Percentiles rank a stretch among this genome's conserved stretches.
These are phyloP conservation scores for Striga asiatica DNA, from an alignment of 257 asterid genomes.

Conservation along the genomic window DNA sequence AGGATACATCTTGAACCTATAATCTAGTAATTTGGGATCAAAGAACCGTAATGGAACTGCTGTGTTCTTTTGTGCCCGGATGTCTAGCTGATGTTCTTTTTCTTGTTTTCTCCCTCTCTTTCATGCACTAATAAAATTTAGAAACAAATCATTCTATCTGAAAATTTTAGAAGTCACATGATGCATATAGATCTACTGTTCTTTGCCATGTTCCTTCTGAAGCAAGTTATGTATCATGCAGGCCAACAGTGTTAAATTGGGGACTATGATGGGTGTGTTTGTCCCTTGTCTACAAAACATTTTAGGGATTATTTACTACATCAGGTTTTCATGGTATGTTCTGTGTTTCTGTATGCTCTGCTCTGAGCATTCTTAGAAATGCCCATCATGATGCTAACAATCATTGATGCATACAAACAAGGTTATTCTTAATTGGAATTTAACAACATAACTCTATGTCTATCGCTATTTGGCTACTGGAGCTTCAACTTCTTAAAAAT, in stretches of 20 bases:
- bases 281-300: slow-evolving; percentile 96
- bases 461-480: not conserved
- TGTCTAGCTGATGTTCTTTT: no score
- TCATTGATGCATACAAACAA: not conserved
- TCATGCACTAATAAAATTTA: no score
- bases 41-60: no score
- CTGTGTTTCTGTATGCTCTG: slow-evolving; percentile 5
- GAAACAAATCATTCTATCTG: no score
- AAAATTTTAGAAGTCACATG: not conserved
- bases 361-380: not conserved
- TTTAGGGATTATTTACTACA: slow-evolving; percentile 91
- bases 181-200: slow-evolving; percentile 2
- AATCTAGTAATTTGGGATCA: no score
- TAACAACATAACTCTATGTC: not conserved
- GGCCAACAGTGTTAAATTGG: slow-evolving; percentile 60
- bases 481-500: not conserved
- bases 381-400: not conserved
- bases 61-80: no score
- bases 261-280: slow-evolving; percentile 98
- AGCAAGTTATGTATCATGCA: slow-evolving; percentile 24
- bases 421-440: not conserved
- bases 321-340: slow-evolving; percentile 85
- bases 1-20: no score
- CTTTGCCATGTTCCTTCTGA: slow-evolving; percentile 14
- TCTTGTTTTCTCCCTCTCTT: no score